Evolutionary conservation across 345 rosid species (phyloP), one percentile per base, ranked within the genome.

Genomic region (Trapa bicornis): DNA sequence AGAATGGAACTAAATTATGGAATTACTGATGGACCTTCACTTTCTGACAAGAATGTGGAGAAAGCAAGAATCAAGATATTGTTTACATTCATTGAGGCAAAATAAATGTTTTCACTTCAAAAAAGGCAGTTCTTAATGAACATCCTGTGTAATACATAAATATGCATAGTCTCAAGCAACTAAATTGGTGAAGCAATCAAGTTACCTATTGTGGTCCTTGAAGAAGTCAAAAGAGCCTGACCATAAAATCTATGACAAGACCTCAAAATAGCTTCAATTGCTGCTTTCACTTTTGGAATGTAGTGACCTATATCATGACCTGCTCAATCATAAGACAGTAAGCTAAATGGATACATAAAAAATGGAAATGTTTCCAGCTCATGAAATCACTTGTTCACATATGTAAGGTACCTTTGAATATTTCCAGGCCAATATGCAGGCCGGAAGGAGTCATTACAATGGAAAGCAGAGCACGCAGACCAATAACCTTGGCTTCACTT

Each of bases 401-500:
- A 54, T 38, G 73, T 65, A 66, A 36, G 65, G 70, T 70, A 94
- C 99, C 95, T 80, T 83, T 85, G 79, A 91, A 94, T 70, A 91
- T 85, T 81, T 91, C 97, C 85, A 91, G 80, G 74, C 99, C 99
- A 62, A 78, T 80, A 77, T 91, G 81, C 82, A 80, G 88, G 78
- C 93, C 86, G 68, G 97, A 82, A 71, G 96, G 97, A 43, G 92
- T 80, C 97, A 87, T 89, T 67, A 91, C 97, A 47, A 94, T 90
- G 41, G 91, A 89, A 84, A 94, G 96, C 75, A 94, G 83, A 79
- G 99, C 88, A 68, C 97, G 96, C 36, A 94, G 92, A 70, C 96
- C 99, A 75, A 94, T 87, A 72, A 94, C 96, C 79, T 91, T 94
- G 65, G 97, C 97, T 78, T 94, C 99, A 77, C 93, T 94, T 67